These are phyloP conservation scores for Trichoderma atrobrunneum DNA, from an alignment of 2,329 filamentous ascomycete species.

Conservation along the genomic window DNA sequence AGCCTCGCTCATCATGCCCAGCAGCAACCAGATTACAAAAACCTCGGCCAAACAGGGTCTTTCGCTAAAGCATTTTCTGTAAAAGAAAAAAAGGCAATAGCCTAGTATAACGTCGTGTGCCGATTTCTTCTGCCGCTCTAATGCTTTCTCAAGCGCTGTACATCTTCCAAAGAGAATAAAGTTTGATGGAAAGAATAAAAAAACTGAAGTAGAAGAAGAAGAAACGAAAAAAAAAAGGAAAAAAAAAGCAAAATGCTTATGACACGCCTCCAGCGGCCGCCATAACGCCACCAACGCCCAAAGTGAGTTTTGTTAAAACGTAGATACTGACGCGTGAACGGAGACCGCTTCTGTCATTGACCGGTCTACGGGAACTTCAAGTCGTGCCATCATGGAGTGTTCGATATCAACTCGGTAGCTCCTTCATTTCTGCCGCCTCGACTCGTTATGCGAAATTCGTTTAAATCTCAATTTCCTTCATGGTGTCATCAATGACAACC, in stretches of 20 bases:
- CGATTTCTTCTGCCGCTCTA: slow-evolving; percentile 7
- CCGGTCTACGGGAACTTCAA: slow-evolving; percentile 19
- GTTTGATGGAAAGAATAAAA: neutral
- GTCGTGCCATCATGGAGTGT: slow-evolving; percentile 27
- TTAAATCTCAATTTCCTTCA: slow-evolving; percentile 63
- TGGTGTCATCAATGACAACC: slow-evolving; percentile 45
- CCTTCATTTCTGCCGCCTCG: neutral
- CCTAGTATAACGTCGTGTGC: neutral
- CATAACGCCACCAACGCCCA: slow-evolving; percentile 23
- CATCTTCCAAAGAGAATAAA: slow-evolving; percentile 10
- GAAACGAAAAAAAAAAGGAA: neutral
- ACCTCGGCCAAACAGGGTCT: neutral
- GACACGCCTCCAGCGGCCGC: slow-evolving; percentile 19
- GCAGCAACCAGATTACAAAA: neutral
- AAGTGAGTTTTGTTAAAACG: slow-evolving; percentile 14
- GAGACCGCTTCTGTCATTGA: slow-evolving; percentile 10
- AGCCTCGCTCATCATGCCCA: neutral
- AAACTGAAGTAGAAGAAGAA: neutral
- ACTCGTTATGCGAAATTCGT: neutral
- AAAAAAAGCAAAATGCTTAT: slow-evolving; percentile 19
- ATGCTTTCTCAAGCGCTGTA: slow-evolving; percentile 7
- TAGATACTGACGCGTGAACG: slow-evolving; percentile 18
- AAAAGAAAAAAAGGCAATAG: neutral
- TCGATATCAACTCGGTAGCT: slow-evolving; percentile 10
- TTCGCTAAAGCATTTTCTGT: neutral